Conservation (phyloP, 1,284 basidiomycete genomes). For the Schizophyllum commune region DNA sequence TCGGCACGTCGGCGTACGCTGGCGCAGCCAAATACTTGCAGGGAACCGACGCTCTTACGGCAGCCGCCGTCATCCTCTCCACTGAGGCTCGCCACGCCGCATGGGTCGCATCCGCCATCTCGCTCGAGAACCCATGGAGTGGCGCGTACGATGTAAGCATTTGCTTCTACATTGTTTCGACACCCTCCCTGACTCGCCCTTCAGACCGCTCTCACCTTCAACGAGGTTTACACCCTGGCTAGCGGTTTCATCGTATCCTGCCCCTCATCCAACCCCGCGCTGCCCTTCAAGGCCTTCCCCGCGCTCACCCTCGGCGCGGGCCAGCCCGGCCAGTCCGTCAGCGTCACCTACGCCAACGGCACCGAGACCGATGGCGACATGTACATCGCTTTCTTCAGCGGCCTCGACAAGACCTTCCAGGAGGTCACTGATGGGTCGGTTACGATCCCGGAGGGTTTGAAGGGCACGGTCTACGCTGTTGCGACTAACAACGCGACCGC, state of each 20-base stretch:
- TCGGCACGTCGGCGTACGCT: slow-evolving; percentile 48
- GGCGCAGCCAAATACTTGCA: slow-evolving; percentile 42
- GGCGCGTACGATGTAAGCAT: slow-evolving; percentile 33
- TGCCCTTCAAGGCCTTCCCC: slow-evolving; percentile 40
- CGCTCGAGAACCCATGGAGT: slow-evolving; percentile 39
- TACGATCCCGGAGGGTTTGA: neutral
- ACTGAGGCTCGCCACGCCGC: slow-evolving; percentile 39
- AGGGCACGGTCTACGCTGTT: slow-evolving; percentile 4
- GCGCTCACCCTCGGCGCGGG: slow-evolving; percentile 20
- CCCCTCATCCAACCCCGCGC: slow-evolving; percentile 39
- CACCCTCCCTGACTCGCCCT: neutral
- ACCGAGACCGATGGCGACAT: neutral
- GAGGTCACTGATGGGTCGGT: neutral
- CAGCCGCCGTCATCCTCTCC: slow-evolving; percentile 33
- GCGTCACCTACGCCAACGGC: neutral
- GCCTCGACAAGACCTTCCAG: slow-evolving; percentile 1
- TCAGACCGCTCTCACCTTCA: slow-evolving; percentile 38
- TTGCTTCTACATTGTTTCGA: neutral
- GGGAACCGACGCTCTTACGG: slow-evolving; percentile 28
- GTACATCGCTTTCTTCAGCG: slow-evolving; percentile 8
- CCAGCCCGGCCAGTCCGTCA: slow-evolving; percentile 1
- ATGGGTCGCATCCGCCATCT: slow-evolving; percentile 41
- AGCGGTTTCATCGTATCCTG: slow-evolving; percentile 39
- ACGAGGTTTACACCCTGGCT: slow-evolving; percentile 38
- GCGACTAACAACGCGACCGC: slow-evolving; percentile 2